A percentile compares a stretch with the other conserved stretches of the same genome.
Evolutionary conservation across 495 filamentous ascomycete genomes (phyloP).

Genomic region (Aspergillus diversus): DNA sequence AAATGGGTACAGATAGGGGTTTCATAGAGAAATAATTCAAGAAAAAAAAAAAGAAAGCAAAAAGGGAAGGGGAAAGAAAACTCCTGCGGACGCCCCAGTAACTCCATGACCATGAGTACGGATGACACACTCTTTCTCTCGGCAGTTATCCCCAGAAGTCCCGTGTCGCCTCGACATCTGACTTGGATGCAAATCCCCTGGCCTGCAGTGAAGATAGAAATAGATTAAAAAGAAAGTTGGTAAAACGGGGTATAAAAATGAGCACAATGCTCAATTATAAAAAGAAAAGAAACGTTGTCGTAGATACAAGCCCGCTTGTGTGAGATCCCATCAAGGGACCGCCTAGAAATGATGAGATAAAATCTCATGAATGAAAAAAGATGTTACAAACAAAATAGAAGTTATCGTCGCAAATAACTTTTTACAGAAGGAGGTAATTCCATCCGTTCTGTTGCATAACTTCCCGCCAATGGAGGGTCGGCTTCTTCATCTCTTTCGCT

Average conservation of each 20-base stretch:
- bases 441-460: conserved; percentile 89
- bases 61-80: neutral
- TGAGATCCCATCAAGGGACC: conserved; percentile 26
- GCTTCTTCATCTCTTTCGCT: conserved; percentile 18
- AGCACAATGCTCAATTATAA: conserved; percentile 18
- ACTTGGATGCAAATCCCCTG: conserved; percentile 14
- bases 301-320: conserved; percentile 27
- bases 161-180: conserved; percentile 18
- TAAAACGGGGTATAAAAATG: neutral
- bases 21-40: conserved; percentile 1
- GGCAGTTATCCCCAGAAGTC: conserved; percentile 20
- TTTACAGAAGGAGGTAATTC: conserved; percentile 89
- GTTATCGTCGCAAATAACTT: neutral
- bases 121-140: conserved; percentile 16
- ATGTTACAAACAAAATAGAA: neutral
- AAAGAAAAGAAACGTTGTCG: conserved; percentile 19
- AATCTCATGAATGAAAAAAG: conserved; percentile 23
- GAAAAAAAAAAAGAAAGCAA: neutral
- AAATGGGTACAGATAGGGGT: conserved; percentile 1
- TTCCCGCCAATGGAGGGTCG: conserved; percentile 87
- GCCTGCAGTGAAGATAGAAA: conserved; percentile 18
- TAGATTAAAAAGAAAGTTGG: conserved; percentile 10
- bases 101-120: conserved; percentile 14
- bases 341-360: conserved; percentile 21
- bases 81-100: conserved; percentile 12